A percentile compares a stretch with the other conserved stretches of the same genome.
Conservation (phyloP, 2,329 filamentous ascomycete genomes). For the Rutstroemia sydowiana region DNA sequence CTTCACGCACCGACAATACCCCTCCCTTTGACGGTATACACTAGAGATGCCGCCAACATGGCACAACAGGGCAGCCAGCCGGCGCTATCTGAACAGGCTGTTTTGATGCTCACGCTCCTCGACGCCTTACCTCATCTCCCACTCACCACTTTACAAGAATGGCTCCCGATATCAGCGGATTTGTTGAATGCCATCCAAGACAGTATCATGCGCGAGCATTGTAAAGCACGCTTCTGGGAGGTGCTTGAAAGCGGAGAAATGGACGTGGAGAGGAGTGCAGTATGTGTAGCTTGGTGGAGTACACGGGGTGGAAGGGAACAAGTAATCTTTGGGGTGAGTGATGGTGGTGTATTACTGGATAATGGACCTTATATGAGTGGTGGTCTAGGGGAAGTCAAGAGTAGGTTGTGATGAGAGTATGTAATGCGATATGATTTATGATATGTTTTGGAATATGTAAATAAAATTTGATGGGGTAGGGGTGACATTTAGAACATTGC, state of each 20-base stretch:
- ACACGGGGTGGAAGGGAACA: constrained; percentile 35
- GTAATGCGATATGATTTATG: background rate
- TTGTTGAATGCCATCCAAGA: constrained; percentile 51
- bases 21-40: constrained; percentile 27
- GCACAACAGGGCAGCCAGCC: constrained; percentile 18
- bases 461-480: background rate
- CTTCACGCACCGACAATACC: constrained; percentile 43
- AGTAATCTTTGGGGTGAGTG: constrained; percentile 20
- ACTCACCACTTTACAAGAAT: constrained; percentile 52
- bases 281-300: constrained; percentile 64
- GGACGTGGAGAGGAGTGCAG: constrained; percentile 59
- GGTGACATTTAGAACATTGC: background rate
- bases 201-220: constrained; percentile 45
- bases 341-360: background rate
- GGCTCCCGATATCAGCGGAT: constrained; percentile 56
- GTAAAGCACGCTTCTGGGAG: constrained; percentile 60
- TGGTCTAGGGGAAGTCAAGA: constrained; percentile 19
- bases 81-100: constrained; percentile 53
- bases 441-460: background rate
- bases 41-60: constrained; percentile 26
- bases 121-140: constrained; percentile 57
- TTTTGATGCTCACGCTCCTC: constrained; percentile 55
- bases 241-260: constrained; percentile 57
- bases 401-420: constrained; percentile 20
- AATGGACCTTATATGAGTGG: constrained; percentile 27